These are phyloP conservation scores for Ricinus communis DNA, from an alignment of 345 rosid genomes.

Conservation along the genomic window DNA sequence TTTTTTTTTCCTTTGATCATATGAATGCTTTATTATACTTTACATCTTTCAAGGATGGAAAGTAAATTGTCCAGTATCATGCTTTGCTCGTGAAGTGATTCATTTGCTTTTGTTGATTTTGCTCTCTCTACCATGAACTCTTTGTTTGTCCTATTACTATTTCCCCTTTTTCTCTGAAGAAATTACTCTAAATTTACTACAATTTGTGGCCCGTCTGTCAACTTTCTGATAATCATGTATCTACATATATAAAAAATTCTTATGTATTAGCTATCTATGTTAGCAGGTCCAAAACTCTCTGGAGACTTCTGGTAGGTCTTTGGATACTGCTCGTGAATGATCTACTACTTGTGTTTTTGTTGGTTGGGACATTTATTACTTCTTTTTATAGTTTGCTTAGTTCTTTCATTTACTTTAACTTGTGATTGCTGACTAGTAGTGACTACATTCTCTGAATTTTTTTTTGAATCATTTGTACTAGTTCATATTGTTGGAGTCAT, in stretches of 20 bases:
- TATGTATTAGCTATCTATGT: neutral
- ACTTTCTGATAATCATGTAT: slow-evolving; percentile 25
- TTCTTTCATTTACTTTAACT: slow-evolving; percentile 29
- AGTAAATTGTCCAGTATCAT: slow-evolving; percentile 36
- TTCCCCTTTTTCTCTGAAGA: slow-evolving; percentile 33
- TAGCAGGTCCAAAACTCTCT: slow-evolving; percentile 29
- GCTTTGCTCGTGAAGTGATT: slow-evolving; percentile 48
- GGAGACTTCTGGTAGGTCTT: slow-evolving; percentile 44
- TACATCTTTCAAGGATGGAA: slow-evolving; percentile 24
- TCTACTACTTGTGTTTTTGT: slow-evolving; percentile 52
- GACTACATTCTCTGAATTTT: slow-evolving; percentile 25
- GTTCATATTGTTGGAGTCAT: slow-evolving; percentile 22
- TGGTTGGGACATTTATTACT: slow-evolving; percentile 62
- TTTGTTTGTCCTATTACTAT: slow-evolving; percentile 9
- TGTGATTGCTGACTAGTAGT: slow-evolving; percentile 28
- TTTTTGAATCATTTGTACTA: slow-evolving; percentile 2
- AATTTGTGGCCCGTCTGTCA: slow-evolving; percentile 31
- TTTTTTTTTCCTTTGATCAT: neutral
- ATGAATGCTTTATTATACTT: neutral
- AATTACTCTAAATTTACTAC: slow-evolving; percentile 18
- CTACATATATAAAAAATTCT: neutral
- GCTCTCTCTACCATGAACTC: no score
- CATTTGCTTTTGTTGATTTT: slow-evolving; percentile 27
- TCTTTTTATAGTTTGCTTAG: slow-evolving; percentile 30
- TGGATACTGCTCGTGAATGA: slow-evolving; percentile 66